Evolutionary conservation across 306 rosid genomes (phyloP).

Genomic region (Vigna reflexopilosa): DNA sequence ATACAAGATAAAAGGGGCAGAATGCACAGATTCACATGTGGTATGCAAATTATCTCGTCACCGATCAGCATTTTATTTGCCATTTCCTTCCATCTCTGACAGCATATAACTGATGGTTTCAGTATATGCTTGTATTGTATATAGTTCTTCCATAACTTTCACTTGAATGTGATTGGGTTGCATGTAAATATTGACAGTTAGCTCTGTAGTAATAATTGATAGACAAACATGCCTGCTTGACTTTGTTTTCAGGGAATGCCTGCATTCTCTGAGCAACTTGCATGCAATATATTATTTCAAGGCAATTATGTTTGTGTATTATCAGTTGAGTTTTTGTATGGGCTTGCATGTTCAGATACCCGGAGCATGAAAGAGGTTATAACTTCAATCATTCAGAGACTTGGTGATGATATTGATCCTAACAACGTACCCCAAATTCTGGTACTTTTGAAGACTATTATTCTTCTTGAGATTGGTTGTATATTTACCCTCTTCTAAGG

Average conservation of each 20-base stretch:
- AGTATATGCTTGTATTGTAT: slow-evolving; percentile 16
- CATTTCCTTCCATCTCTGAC: slow-evolving; percentile 34
- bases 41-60: slow-evolving; percentile 58
- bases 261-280: slow-evolving; percentile 4
- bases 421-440: slow-evolving; percentile 86
- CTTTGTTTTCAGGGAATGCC: neutral
- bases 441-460: slow-evolving; percentile 57
- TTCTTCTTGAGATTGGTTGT: slow-evolving; percentile 9
- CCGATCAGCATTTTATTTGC: slow-evolving; percentile 9
- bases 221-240: slow-evolving; percentile 8
- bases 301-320: slow-evolving; percentile 8
- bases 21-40: slow-evolving; percentile 91
- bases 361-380: slow-evolving; percentile 85
- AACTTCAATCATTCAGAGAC: slow-evolving; percentile 88
- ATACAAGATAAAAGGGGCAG: slow-evolving; percentile 88
- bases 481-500: slow-evolving; percentile 30
- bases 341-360: slow-evolving; percentile 66
- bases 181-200: slow-evolving; percentile 8
- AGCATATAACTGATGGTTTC: slow-evolving; percentile 32
- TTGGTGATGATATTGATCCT: slow-evolving; percentile 93
- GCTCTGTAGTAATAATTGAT: neutral
- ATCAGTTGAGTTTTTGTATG: slow-evolving; percentile 44
- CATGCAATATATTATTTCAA: slow-evolving; percentile 2
- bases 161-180: slow-evolving; percentile 29
- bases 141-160: slow-evolving; percentile 33